Evolutionary conservation across 495 filamentous ascomycete genomes (phyloP), one percentile per base, ranked within the genome.

Genomic region (Durotheca rogersii): DNA sequence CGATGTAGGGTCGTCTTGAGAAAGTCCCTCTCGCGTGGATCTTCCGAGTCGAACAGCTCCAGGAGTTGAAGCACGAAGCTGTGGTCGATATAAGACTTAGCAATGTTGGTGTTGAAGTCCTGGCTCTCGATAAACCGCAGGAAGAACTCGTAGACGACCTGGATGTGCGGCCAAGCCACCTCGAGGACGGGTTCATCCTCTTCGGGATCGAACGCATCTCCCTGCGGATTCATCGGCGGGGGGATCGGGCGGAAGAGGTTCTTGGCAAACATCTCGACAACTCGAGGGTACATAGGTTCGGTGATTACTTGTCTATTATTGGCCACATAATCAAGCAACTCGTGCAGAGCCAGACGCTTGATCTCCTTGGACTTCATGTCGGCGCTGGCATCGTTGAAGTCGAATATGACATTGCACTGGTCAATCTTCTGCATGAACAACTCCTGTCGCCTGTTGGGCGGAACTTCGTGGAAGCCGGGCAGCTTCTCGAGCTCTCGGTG

Each of bases 361-460:
- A 99, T 96, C 72, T 99, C 93, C 69, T 99, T 99, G n/a, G 92
- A 95, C 68, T 97, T 97, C 92, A 97, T 97, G 61, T 99, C 93
- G 42, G 85, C 91, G 51, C 89, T 94, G 30, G 94, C 90, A 64
- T 99, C 93, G 69, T 96, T 99, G 74, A 99, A 99, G 69, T 99
- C 93, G 62, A 99, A 99, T 58, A 99, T 99, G 71, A 99, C 94
- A 64, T 99, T 99, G 76, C 93, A 99, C 70, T 99, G 93, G 63
- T 97, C 93, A 62, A 99, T 94, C 79, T 99, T 99, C 68, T 97
- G 90, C 92, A 99, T 96, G 73, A 99, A 99, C 12, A 99, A 80
- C 33, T 97, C 93, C 72, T 99, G 92, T 41, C 93, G 86, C 27
- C 90, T 82, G 55, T 95, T 91, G 14, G 93, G 94, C 7, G 92